Percentiles rank a stretch among this genome's conserved stretches.
Conservation (phyloP, 805 yeast species). For the Naumovozyma castellii region DNA sequence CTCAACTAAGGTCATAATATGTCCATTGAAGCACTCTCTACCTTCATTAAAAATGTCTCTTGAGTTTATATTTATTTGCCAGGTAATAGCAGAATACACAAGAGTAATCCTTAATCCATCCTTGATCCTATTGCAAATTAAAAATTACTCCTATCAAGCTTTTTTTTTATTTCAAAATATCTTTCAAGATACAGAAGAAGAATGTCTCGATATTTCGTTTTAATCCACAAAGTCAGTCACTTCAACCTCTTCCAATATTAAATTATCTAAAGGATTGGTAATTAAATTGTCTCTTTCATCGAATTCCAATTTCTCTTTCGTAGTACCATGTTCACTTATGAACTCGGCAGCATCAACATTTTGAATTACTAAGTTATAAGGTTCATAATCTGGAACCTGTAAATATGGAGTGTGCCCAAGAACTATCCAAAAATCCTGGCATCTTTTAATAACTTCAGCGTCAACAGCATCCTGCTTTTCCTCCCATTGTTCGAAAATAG, state of each 20-base stretch:
- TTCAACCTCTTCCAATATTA: slow-evolving; percentile 24
- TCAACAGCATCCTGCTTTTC: slow-evolving; percentile 1
- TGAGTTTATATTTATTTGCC: too few species aligned
- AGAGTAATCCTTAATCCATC: too few species aligned
- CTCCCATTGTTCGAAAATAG: slow-evolving; percentile 8
- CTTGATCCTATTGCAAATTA: too few species aligned
- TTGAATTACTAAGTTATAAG: slow-evolving; percentile 3
- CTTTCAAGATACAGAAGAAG: not conserved
- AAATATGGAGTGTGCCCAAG: slow-evolving; percentile 5
- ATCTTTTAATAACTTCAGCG: slow-evolving; percentile 8
- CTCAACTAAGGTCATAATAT: too few species aligned
- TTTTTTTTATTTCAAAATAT: too few species aligned
- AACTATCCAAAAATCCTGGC: slow-evolving; percentile 12
- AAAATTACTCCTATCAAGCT: too few species aligned
- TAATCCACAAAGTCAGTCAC: slow-evolving; percentile 12
- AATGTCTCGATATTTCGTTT: too few species aligned
- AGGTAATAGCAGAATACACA: too few species aligned
- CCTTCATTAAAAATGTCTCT: too few species aligned
- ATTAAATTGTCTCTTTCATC: slow-evolving; percentile 6
- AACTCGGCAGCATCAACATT: slow-evolving; percentile 5
- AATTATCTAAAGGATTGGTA: slow-evolving; percentile 9
- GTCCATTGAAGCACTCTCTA: too few species aligned
- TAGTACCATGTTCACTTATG: not conserved
- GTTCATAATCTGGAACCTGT: not conserved
- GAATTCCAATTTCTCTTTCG: slow-evolving; percentile 7